Base-by-base conservation (phyloP, 371 early-diverging fungal species). In the Mucor racemosus region DNA sequence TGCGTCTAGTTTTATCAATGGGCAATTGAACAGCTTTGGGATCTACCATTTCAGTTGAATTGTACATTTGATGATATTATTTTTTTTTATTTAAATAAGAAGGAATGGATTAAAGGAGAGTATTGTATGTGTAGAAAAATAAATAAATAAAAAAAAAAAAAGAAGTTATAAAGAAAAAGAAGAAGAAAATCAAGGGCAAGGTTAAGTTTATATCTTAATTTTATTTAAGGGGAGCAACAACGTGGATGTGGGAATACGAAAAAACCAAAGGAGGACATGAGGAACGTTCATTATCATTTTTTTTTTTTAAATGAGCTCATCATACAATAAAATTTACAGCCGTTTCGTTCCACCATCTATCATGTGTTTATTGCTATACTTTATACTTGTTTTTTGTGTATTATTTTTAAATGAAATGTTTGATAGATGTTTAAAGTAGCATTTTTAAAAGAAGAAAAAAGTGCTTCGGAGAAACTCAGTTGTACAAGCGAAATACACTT, bases 1-100 rank as follows among this genome's bases (percentile, higher is more conserved):
- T 81, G 33, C 81, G 75, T 64, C 78, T 72, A 14, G 81, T 71
- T 61, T 71, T 75, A 48, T 78, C 78, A 13, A 72, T 54, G 15
- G 69, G 71, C 54, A 69, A 15, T 65, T 72, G 67, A n/a, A 67
- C 67, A 19, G 42, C 31, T 54, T 53, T 46, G 10, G 46, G 19
- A 46, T 46, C 46, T 7, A 42, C 54, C 54, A 54, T 63, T 13
- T 31, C 26, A 57, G 58, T 40, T 58, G 50, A 62, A 62, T 58
- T 34, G 40, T 42, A 58, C 38, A 38, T 65, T 57, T 34, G 7
- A 26, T 26, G 26, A 3, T 26, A 26, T 26, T 39, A 7, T 31
- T 57, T 35, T 31, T 57, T 35, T 44, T 42, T 48, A 26, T 26
- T 26, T 26, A 26, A 26, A 26, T 26, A 26, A 26, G 40, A 65